Percentiles rank a stretch among this genome's conserved stretches.
These are phyloP conservation scores for Crassisporium funariophilum DNA, from an alignment of 768 basidiomycete species.

Conservation along the genomic window DNA sequence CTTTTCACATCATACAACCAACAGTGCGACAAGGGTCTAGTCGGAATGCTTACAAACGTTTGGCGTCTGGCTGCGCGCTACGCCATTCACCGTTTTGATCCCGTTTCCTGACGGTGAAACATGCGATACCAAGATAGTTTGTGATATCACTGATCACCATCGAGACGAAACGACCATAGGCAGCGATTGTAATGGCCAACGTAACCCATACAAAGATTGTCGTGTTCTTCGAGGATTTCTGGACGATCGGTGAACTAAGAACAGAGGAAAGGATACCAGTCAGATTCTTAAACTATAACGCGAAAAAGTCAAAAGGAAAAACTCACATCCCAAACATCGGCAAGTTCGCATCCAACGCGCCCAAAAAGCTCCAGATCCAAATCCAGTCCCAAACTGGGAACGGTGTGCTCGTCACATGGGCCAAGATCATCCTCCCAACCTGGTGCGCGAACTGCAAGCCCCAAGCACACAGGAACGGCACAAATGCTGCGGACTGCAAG, in stretches of 20 bases:
- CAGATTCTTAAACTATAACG: no score
- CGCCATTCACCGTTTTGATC: constrained; percentile 68
- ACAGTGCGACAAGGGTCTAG: no score
- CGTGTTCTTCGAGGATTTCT: constrained; percentile 61
- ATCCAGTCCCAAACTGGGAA: constrained; percentile 90
- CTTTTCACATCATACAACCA: no score
- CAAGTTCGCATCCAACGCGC: constrained; percentile 83
- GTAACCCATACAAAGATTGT: constrained; percentile 75
- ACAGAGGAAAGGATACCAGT: background rate
- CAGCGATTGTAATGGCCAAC: constrained; percentile 63
- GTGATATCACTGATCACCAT: constrained; percentile 89
- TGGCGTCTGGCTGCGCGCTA: constrained; percentile 15
- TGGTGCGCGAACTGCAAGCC: constrained; percentile 90
- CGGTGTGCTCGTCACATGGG: constrained; percentile 81
- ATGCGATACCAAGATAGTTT: constrained; percentile 90
- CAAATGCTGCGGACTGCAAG: constrained; percentile 72
- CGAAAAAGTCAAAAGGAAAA: constrained; percentile 3
- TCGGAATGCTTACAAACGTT: no score
- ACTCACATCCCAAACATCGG: constrained; percentile 69
- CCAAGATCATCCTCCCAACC: constrained; percentile 90
- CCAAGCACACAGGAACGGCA: constrained; percentile 92
- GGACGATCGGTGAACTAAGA: constrained; percentile 68
- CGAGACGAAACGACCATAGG: constrained; percentile 77
- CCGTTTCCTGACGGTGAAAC: constrained; percentile 90
- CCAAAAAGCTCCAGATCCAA: constrained; percentile 80